Base-by-base conservation (phyloP, 139 green algal species). In the Chlorella sp. region DNA sequence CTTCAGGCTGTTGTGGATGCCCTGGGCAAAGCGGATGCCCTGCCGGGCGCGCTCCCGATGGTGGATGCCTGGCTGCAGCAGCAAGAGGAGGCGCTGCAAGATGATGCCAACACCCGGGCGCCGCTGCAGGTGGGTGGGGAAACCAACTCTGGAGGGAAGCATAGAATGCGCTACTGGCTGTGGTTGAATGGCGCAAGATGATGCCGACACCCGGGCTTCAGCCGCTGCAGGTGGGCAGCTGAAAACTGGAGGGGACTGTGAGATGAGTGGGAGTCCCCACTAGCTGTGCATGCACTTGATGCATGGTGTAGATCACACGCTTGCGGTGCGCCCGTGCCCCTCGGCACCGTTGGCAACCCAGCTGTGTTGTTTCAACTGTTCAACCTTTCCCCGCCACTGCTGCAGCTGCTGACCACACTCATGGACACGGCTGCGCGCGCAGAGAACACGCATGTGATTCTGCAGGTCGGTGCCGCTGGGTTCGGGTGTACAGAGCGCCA, bases 31-130 rank as follows among this genome's bases (percentile, higher is more conserved):
- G 48, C 46, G 9, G 76, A 81, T 9, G 48, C 36, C 14, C 51
- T 79, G 28, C 11, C 30, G 14, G 44, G 58, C 5, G 79, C 68
- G 36, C 75, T 89, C 38, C 67, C 81, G 2, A 46, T 85, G 16
- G 69, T 89, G 22, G 85, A 89, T 17, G 69, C 38, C 36, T 87
- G 79, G 80, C 77, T 89, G 80, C 44, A 78, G 54, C 69, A 74
- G 73, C 54, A 83, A n/a, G 58, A 64, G 48, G 77, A 85, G 38
- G 65, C n/a, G 38, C 69, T 89, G 32, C 54, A 68, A 19, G 85
- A 82, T 0, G 79, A 89, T 22, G 69, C 36, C 1, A 41, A 38
- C 70, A 46, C 48, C 40, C 43, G 38, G 13, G 81, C 14, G 24
- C 62, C 81, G 16, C 54, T 86, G 81, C 77, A 81, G 76, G 76